Conservation (phyloP, 768 basidiomycete genomes). For the Mycena latifolia region DNA sequence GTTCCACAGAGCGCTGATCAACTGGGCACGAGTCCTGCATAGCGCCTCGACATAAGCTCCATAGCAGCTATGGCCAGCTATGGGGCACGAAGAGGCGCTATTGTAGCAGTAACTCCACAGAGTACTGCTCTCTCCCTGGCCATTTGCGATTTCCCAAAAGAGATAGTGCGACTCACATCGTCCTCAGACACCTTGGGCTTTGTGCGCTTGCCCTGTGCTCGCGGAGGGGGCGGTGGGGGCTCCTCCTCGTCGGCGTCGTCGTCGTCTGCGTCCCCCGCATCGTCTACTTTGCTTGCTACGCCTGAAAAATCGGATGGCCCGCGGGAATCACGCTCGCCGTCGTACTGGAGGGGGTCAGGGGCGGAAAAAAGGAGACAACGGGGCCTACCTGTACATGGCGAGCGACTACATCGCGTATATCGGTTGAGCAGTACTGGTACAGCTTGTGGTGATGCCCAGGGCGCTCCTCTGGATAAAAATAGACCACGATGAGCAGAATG, state of each 20-base stretch:
- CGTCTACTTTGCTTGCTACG: slow-evolving; percentile 42
- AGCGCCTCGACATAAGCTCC: no score
- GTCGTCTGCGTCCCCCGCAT: slow-evolving; percentile 55
- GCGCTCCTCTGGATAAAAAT: slow-evolving; percentile 77
- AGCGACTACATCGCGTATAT: slow-evolving; percentile 77
- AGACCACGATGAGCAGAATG: slow-evolving; percentile 46
- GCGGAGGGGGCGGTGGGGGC: slow-evolving; percentile 36
- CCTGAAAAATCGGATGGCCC: slow-evolving; percentile 62
- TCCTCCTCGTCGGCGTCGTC: slow-evolving; percentile 57
- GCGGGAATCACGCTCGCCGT: slow-evolving; percentile 63
- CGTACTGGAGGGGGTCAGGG: slow-evolving; percentile 50
- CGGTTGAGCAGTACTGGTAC: slow-evolving; percentile 83
- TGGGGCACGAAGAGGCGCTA: no score
- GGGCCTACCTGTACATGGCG: slow-evolving; percentile 66
- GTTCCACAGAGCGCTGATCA: no score
- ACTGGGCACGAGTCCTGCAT: no score
- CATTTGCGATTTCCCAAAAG: no score
- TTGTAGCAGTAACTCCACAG: no score
- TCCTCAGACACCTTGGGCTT: slow-evolving; percentile 28
- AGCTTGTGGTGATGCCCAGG: slow-evolving; percentile 85
- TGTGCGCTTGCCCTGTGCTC: slow-evolving; percentile 20
- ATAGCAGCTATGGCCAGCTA: no score
- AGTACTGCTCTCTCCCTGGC: no score
- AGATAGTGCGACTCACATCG: slow-evolving; percentile 29
- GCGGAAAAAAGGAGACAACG: slow-evolving; percentile 12